phyloP scores from a whole-genome alignment of 2,329 filamentous ascomycete genomes.

The Talaromyces funiculosus region DNA sequence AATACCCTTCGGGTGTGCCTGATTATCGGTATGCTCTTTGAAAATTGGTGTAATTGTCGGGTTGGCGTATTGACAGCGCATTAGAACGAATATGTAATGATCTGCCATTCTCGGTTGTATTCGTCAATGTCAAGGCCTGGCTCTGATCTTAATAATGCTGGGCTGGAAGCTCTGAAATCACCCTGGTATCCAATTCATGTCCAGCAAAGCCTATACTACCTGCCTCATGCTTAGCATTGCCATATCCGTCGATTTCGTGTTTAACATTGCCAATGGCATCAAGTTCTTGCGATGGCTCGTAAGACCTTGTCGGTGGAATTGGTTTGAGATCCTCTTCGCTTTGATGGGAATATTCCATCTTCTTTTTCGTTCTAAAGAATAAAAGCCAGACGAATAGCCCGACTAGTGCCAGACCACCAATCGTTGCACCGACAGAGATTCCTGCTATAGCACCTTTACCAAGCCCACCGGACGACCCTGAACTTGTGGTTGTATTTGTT shows the following conservation, averaged over 20 bases:
- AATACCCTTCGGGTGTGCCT: too few relatives aligned
- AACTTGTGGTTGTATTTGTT: not conserved
- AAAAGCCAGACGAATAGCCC: not conserved
- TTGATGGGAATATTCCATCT: not conserved
- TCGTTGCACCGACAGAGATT: not conserved
- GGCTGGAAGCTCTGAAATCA: not conserved
- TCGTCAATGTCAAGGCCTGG: not conserved
- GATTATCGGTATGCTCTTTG: too few relatives aligned
- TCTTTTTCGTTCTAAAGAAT: not conserved
- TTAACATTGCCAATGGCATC: not conserved
- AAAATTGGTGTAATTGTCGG: too few relatives aligned
- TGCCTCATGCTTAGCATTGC: not conserved
- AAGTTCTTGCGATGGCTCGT: not conserved
- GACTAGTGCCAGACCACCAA: not conserved
- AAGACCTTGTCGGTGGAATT: not conserved
- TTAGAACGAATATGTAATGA: not conserved
- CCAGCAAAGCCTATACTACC: not conserved
- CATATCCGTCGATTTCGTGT: not conserved
- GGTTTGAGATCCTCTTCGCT: not conserved
- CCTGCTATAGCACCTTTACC: not conserved
- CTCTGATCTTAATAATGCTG: not conserved
- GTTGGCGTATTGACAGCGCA: not conserved
- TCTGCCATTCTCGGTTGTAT: too few relatives aligned
- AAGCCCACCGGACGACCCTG: not conserved
- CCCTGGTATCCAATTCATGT: not conserved